Evolutionary conservation across 148 eudicot species (phyloP).

Genomic region (Polygonum aviculare): DNA sequence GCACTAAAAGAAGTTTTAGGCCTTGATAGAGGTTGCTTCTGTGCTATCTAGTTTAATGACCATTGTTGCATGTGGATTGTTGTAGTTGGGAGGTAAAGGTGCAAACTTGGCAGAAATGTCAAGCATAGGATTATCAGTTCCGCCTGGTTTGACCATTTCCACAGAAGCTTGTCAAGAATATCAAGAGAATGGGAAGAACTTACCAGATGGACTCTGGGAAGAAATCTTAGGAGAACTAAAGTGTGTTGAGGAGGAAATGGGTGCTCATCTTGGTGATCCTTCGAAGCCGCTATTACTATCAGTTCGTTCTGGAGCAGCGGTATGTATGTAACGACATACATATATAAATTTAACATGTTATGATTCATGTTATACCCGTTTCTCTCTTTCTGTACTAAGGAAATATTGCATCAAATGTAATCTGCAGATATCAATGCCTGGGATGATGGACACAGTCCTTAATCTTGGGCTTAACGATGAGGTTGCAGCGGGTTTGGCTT

Average conservation of each 20-base stretch:
- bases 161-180: slow-evolving; percentile 98
- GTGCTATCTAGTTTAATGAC: not conserved
- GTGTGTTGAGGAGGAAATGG: slow-evolving; percentile 68
- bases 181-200: slow-evolving; percentile 52
- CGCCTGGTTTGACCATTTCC: slow-evolving; percentile 95
- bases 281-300: slow-evolving; percentile 91
- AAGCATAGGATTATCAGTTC: slow-evolving; percentile 94
- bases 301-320: slow-evolving; percentile 97
- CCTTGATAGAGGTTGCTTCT: not conserved
- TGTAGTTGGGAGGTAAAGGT: slow-evolving; percentile 92
- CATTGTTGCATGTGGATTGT: not conserved
- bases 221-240: slow-evolving; percentile 65
- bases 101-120: slow-evolving; percentile 99
- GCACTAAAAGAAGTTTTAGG: not conserved
- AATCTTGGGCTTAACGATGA: slow-evolving; percentile 97
- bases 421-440: slow-evolving; percentile 90
- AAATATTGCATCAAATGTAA: not conserved
- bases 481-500: slow-evolving; percentile 78
- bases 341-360: not conserved
- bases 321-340: slow-evolving; percentile 11
- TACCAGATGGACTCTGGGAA: slow-evolving; percentile 72
- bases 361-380: not conserved
- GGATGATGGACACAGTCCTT: slow-evolving; percentile 99
- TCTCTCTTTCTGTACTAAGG: not conserved
- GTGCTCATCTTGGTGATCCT: slow-evolving; percentile 81